A percentile compares a stretch with the other conserved stretches of the same genome.
Conservation (phyloP, 441 rosid genomes). For the Aleurites moluccanus region DNA sequence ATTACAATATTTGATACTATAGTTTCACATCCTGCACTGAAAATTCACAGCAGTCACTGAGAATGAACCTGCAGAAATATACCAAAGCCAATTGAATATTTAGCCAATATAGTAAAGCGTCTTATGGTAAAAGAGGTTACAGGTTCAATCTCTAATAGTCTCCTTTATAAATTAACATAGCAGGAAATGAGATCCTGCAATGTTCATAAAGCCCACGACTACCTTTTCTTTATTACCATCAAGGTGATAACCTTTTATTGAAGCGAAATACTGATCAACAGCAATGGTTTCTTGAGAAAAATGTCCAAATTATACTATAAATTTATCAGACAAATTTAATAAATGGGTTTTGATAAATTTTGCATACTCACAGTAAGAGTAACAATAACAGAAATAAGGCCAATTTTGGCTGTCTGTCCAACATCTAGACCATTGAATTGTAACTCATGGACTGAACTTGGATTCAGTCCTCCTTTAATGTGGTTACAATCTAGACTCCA, state of each 20-base stretch:
- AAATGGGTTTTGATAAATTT: neutral
- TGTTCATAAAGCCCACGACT: constrained; percentile 79
- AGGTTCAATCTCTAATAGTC: too few relatives aligned
- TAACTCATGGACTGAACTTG: constrained; percentile 57
- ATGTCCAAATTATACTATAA: neutral
- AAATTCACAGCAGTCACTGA: constrained; percentile 86
- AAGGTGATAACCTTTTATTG: constrained; percentile 71
- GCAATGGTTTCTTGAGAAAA: constrained; percentile 76
- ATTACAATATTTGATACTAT: constrained; percentile 73
- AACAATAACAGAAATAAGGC: constrained; percentile 61
- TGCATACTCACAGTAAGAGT: constrained; percentile 64
- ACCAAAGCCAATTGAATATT: neutral
- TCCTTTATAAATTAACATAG: constrained; percentile 33
- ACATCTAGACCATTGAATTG: constrained; percentile 57
- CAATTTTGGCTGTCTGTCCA: constrained; percentile 66
- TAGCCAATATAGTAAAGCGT: neutral
- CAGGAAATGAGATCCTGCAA: constrained; percentile 86
- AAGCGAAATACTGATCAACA: constrained; percentile 81
- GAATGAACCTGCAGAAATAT: constrained; percentile 57
- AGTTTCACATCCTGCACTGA: constrained; percentile 72
- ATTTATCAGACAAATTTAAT: neutral
- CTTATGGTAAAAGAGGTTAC: neutral
- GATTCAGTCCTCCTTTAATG: constrained; percentile 77
- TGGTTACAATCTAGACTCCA: constrained; percentile 78
- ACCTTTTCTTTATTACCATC: constrained; percentile 95